phyloP scores from a whole-genome alignment of 176 grass and related monocot genomes.

The Panicum miliaceum region DNA sequence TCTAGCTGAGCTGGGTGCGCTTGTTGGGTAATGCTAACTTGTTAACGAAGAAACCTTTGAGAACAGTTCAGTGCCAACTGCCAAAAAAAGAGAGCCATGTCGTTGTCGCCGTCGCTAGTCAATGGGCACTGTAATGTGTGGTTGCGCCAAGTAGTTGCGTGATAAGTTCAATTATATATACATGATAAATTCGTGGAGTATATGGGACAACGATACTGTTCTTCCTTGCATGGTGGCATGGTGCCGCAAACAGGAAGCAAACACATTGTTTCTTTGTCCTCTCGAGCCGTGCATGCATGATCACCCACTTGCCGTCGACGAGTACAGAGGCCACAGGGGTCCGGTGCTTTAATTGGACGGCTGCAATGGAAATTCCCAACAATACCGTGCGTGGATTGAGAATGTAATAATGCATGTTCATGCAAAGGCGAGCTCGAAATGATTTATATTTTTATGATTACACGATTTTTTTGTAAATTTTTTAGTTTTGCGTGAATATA shows the following conservation, averaged over 20 bases:
- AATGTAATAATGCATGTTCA: too few relatives aligned
- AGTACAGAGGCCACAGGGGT: not conserved
- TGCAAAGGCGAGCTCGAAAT: too few relatives aligned
- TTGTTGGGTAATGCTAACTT: constrained; percentile 17
- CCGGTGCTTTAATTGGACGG: too few relatives aligned
- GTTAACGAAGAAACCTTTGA: not conserved
- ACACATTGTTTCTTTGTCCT: not conserved
- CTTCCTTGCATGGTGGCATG: not conserved
- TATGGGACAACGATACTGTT: not conserved
- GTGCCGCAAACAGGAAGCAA: too few relatives aligned
- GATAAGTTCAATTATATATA: not conserved
- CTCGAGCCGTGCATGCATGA: not conserved
- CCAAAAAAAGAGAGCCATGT: not conserved
- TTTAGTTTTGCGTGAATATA: too few relatives aligned
- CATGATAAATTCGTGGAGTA: not conserved
- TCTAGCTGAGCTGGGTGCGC: not conserved
- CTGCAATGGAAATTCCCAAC: too few relatives aligned
- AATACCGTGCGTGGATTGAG: too few relatives aligned
- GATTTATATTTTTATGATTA: too few relatives aligned
- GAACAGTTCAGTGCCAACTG: not conserved
- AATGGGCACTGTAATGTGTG: not conserved
- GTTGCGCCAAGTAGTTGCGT: not conserved
- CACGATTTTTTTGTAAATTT: too few relatives aligned
- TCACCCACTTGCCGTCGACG: not conserved
- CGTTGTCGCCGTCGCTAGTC: not conserved